phyloP scores from a whole-genome alignment of 495 filamentous ascomycete genomes.

The Talaromyces trachyspermus region DNA sequence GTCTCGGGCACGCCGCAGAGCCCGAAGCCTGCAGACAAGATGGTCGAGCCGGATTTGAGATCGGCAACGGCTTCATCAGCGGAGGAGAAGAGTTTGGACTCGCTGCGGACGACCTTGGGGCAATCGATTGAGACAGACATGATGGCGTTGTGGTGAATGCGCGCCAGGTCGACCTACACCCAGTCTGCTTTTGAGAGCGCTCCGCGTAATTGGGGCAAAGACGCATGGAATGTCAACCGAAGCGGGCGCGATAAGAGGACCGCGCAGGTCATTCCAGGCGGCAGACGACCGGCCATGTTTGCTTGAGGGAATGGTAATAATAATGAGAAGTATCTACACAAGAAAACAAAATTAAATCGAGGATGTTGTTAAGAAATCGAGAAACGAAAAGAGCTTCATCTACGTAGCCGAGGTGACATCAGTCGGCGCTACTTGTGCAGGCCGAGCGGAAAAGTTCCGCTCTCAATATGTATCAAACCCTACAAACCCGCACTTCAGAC shows the following conservation, averaged over 20 bases:
- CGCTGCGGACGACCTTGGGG: constrained; percentile 31
- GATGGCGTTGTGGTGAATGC: neutral
- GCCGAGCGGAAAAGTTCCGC: constrained; percentile 18
- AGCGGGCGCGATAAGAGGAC: neutral
- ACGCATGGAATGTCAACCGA: too few species aligned
- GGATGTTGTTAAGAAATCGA: too few species aligned
- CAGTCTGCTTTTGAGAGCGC: too few species aligned
- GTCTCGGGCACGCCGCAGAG: constrained; percentile 90
- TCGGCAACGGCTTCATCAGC: constrained; percentile 67
- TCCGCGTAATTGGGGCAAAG: too few species aligned
- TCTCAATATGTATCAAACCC: too few species aligned
- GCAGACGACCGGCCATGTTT: neutral
- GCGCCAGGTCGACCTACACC: neutral
- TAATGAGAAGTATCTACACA: neutral
- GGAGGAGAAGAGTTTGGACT: constrained; percentile 62
- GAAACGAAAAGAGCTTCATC: neutral
- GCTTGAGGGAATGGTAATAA: neutral
- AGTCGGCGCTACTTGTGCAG: constrained; percentile 36
- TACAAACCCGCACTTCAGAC: neutral
- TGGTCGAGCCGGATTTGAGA: constrained; percentile 62
- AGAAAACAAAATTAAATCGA: neutral
- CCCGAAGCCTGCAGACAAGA: constrained; percentile 80
- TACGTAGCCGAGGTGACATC: constrained; percentile 5
- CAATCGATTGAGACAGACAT: constrained; percentile 21
- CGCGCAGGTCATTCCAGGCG: neutral